Conservation (phyloP, 148 eudicot species). For the Talinum fruticosum region DNA sequence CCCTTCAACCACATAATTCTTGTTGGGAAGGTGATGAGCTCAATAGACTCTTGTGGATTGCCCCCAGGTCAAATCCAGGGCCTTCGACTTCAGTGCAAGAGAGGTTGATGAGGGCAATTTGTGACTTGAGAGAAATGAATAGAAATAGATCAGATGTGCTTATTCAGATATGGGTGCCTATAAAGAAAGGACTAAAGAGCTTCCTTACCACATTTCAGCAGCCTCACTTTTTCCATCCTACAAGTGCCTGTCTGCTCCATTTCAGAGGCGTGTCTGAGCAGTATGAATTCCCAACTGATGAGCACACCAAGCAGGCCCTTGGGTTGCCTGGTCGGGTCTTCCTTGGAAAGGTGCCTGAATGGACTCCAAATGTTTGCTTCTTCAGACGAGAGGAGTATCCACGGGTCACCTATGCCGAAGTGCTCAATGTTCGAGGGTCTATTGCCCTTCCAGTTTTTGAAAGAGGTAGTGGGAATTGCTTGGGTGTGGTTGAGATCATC, state of each 20-base stretch:
- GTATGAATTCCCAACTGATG: constrained; percentile 60
- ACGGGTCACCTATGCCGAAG: constrained; percentile 42
- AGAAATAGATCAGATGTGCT: constrained; percentile 43
- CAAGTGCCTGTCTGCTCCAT: constrained; percentile 18
- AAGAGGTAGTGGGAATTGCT: constrained; percentile 50
- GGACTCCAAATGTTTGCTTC: constrained; percentile 71
- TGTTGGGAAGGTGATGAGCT: constrained; percentile 37
- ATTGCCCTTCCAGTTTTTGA: constrained; percentile 79
- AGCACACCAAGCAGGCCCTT: constrained; percentile 42
- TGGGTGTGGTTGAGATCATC: constrained; percentile 75
- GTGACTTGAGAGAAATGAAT: constrained; percentile 26
- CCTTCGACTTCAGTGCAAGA: constrained; percentile 27
- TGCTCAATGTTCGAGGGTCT: constrained; percentile 55
- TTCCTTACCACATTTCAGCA: constrained; percentile 46
- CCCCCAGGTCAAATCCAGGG: constrained; percentile 27
- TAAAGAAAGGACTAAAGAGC: constrained; percentile 34
- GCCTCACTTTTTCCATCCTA: constrained; percentile 36
- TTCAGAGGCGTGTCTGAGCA: constrained; percentile 46
- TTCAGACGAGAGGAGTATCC: constrained; percentile 57
- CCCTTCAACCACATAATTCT: constrained; percentile 24
- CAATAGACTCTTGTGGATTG: constrained; percentile 53
- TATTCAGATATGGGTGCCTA: constrained; percentile 60
- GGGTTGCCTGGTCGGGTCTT: constrained; percentile 76
- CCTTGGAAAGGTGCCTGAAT: constrained; percentile 60
- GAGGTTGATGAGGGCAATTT: constrained; percentile 33